phyloP scores from a whole-genome alignment of 768 basidiomycete species.

The Leucocoprinus birnbaumii region DNA sequence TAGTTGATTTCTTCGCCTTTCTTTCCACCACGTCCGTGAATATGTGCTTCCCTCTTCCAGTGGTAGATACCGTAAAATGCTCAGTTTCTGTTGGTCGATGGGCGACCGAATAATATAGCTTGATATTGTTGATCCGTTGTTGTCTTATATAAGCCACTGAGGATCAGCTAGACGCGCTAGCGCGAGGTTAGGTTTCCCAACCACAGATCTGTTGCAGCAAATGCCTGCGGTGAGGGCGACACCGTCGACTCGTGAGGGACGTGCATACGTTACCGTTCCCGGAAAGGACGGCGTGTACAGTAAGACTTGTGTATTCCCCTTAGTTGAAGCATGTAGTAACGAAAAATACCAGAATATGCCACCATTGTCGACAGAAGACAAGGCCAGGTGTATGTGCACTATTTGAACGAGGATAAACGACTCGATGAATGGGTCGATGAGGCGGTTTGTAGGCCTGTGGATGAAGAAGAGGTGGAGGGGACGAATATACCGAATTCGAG shows the following conservation, averaged over 20 bases:
- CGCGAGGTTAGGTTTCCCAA: neutral
- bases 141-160: constrained; percentile 5
- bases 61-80: constrained; percentile 11
- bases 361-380: constrained; percentile 50
- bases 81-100: constrained; percentile 5
- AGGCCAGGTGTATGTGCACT: constrained; percentile 69
- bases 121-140: neutral
- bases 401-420: constrained; percentile 64
- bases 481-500: constrained; percentile 20
- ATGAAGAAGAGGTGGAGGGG: constrained; percentile 19
- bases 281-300: constrained; percentile 30
- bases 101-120: constrained; percentile 6
- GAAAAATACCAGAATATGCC: constrained; percentile 37
- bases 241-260: constrained; percentile 20
- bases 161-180: neutral
- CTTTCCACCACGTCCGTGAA: constrained; percentile 6
- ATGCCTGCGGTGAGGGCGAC: constrained; percentile 31
- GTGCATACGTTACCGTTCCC: constrained; percentile 30
- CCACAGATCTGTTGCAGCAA: neutral
- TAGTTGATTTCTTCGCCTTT: constrained; percentile 7
- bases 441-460: constrained; percentile 29
- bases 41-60: constrained; percentile 11
- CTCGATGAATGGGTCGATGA: constrained; percentile 72
- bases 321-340: constrained; percentile 1
- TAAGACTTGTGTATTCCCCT: constrained; percentile 15